phyloP scores from a whole-genome alignment of 495 filamentous ascomycete genomes.

The Penicillium desertorum region DNA sequence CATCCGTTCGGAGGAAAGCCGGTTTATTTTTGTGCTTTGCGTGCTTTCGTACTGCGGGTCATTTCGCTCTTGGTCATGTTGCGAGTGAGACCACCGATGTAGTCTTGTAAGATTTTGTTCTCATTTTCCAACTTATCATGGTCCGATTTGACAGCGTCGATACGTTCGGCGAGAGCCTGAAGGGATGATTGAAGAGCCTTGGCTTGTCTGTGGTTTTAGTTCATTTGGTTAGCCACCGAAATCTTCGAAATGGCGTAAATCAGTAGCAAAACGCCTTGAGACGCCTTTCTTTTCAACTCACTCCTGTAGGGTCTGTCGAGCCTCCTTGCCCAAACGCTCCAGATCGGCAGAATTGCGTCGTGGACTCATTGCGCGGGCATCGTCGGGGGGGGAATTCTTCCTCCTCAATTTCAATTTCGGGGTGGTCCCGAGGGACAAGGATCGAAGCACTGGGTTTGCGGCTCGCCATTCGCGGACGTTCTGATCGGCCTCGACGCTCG shows the following conservation, averaged over 20 bases:
- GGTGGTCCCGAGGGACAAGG: slow-evolving; percentile 72
- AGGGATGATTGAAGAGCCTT: slow-evolving; percentile 83
- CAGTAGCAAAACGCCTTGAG: background rate
- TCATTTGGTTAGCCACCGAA: background rate
- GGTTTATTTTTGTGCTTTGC: slow-evolving; percentile 46
- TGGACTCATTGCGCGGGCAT: slow-evolving; percentile 93
- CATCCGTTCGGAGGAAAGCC: background rate
- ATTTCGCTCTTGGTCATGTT: slow-evolving; percentile 55
- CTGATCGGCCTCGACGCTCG: slow-evolving; percentile 44
- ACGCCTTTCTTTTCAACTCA: slow-evolving; percentile 35
- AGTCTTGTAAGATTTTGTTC: slow-evolving; percentile 92
- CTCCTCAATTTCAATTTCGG: slow-evolving; percentile 63
- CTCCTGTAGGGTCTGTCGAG: slow-evolving; percentile 65
- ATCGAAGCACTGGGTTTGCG: slow-evolving; percentile 78
- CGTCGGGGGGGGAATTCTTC: slow-evolving; percentile 73
- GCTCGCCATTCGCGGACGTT: slow-evolving; percentile 55
- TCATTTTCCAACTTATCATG: slow-evolving; percentile 92
- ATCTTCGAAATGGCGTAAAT: background rate
- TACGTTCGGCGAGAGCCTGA: slow-evolving; percentile 81
- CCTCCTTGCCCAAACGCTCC: slow-evolving; percentile 78
- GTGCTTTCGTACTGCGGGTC: slow-evolving; percentile 45
- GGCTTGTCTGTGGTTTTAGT: slow-evolving; percentile 63
- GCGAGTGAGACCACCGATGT: slow-evolving; percentile 57
- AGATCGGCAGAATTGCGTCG: slow-evolving; percentile 85
- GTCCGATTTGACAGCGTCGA: slow-evolving; percentile 90